phyloP scores from a whole-genome alignment of 352 stramenopile species.

The Globisporangium carolinianum region DNA sequence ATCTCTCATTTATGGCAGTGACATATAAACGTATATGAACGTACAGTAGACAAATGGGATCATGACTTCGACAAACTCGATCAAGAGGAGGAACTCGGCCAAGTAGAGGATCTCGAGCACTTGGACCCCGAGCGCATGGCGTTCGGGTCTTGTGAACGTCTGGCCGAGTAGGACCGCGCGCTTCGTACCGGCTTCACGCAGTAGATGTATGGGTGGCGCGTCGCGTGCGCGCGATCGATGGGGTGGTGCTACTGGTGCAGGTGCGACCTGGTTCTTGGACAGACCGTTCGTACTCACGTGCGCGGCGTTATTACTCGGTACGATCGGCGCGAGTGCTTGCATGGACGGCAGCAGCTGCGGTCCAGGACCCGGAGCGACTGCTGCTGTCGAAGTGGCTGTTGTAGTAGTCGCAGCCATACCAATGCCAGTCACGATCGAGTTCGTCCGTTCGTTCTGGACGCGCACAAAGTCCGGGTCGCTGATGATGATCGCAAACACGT shows the following conservation, averaged over 20 bases:
- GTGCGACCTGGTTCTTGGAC: slow-evolving; percentile 1
- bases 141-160: not conserved
- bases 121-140: slow-evolving; percentile 1
- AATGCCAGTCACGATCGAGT: not conserved
- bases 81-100: slow-evolving; percentile 17
- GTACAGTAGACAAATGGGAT: slow-evolving; percentile 20
- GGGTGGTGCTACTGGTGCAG: not conserved
- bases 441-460: too few relatives aligned
- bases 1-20: not conserved
- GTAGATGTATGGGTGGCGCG: not conserved
- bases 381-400: too few relatives aligned
- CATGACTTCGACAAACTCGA: slow-evolving; percentile 19
- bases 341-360: too few relatives aligned
- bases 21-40: not conserved
- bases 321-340: too few relatives aligned
- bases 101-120: slow-evolving; percentile 9
- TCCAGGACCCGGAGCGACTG: too few relatives aligned
- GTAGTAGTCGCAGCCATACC: not conserved
- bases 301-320: too few relatives aligned
- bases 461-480: not conserved
- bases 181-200: too few relatives aligned
- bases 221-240: not conserved
- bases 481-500: not conserved
- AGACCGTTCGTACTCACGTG: not conserved
- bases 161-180: not conserved